Percentiles rank a stretch among this genome's conserved stretches.
Conservation (phyloP, 768 basidiomycete genomes). For the Harrya chromipes region DNA sequence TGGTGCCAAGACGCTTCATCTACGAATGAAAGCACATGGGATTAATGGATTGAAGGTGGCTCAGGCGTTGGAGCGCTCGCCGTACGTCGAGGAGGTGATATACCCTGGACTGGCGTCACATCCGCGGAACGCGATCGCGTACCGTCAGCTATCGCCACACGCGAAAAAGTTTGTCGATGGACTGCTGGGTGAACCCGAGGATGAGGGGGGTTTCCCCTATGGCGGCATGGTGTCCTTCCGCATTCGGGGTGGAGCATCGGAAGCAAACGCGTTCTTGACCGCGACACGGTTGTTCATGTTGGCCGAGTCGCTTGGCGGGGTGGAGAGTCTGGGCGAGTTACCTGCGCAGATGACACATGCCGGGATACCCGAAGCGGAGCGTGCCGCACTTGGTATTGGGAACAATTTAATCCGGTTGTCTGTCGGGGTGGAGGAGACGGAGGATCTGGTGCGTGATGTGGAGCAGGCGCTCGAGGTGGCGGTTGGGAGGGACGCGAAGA, state of each 20-base stretch:
- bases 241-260: conserved; percentile 46
- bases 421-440: conserved; percentile 85
- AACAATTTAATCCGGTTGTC: conserved; percentile 75
- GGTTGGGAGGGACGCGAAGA: background rate
- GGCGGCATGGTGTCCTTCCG: conserved; percentile 86
- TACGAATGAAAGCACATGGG: conserved; percentile 87
- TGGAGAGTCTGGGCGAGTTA: conserved; percentile 87
- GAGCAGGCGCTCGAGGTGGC: conserved; percentile 28
- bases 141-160: conserved; percentile 60
- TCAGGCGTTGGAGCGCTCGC: conserved; percentile 47
- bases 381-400: conserved; percentile 70
- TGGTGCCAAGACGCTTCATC: conserved; percentile 85
- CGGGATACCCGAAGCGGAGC: conserved; percentile 64
- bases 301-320: conserved; percentile 88
- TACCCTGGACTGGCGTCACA: conserved; percentile 81
- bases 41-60: conserved; percentile 79
- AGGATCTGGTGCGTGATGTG: conserved; percentile 59
- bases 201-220: conserved; percentile 69
- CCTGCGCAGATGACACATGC: conserved; percentile 90
- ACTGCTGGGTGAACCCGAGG: conserved; percentile 25
- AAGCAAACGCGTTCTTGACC: conserved; percentile 68
- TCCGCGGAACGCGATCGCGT: conserved; percentile 64
- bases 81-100: conserved; percentile 72
- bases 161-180: conserved; percentile 61
- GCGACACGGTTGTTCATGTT: conserved; percentile 67